Conservation (phyloP, 805 yeast genomes). For the Wickerhamiella sorbophila region DNA sequence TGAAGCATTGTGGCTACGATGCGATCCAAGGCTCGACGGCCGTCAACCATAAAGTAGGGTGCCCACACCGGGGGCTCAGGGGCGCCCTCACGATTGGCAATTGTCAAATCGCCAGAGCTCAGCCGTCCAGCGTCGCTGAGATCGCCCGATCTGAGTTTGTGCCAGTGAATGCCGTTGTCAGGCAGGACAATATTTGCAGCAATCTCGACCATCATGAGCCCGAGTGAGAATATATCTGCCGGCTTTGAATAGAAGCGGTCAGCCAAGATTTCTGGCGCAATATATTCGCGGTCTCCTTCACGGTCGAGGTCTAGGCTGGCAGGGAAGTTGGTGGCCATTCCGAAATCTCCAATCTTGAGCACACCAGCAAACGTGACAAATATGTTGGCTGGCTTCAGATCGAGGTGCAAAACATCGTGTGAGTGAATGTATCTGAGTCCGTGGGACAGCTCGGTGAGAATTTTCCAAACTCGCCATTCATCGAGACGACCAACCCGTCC, state of each 20-base stretch:
- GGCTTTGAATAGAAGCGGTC: conserved; percentile 73
- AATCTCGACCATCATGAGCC: conserved; percentile 82
- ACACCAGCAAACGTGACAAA: conserved; percentile 90
- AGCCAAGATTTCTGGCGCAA: conserved; percentile 89
- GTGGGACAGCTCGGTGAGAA: conserved; percentile 59
- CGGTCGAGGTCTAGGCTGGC: conserved; percentile 50
- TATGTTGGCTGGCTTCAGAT: conserved; percentile 88
- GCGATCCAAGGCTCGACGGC: conserved; percentile 56
- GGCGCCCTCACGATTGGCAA: conserved; percentile 6
- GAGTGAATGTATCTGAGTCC: conserved; percentile 74
- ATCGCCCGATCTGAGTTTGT: conserved; percentile 87
- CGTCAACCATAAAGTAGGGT: conserved; percentile 67
- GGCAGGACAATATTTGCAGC: conserved; percentile 93
- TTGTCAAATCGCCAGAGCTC: conserved; percentile 44
- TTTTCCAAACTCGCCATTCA: conserved; percentile 97
- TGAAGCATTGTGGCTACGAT: conserved; percentile 79
- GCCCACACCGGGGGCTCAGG: conserved; percentile 53
- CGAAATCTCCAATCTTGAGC: conserved; percentile 91
- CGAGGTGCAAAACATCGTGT: conserved; percentile 68
- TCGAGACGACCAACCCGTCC: conserved; percentile 67
- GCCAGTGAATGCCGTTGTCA: conserved; percentile 95
- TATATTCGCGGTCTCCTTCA: conserved; percentile 95
- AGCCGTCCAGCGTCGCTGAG: conserved; percentile 85
- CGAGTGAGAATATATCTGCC: conserved; percentile 91
- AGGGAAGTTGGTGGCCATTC: conserved; percentile 77